A percentile compares a stretch with the other conserved stretches of the same genome.
Evolutionary conservation across 106 monocot species (phyloP).

Genomic region (Allium fistulosum): DNA sequence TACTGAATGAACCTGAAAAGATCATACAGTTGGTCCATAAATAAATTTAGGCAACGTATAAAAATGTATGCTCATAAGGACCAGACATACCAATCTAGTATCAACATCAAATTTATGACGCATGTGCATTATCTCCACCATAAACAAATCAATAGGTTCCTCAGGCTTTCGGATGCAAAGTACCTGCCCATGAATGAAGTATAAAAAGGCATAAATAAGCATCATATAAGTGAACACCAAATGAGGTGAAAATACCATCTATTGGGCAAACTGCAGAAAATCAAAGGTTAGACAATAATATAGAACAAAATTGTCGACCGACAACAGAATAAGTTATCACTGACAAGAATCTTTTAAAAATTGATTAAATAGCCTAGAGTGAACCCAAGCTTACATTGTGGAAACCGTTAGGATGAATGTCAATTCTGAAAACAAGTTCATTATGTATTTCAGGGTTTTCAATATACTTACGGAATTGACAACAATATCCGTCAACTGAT

Average conservation of each 20-base stretch:
- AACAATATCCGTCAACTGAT: slow-evolving; percentile 95
- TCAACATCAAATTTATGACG: slow-evolving; percentile 99
- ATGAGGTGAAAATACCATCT: not conserved
- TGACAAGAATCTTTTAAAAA: not conserved
- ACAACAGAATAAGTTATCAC: not conserved
- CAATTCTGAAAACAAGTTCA: not conserved
- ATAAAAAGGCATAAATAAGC: not conserved
- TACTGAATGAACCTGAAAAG: too few relatives aligned
- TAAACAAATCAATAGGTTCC: slow-evolving; percentile 96
- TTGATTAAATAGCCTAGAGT: not conserved
- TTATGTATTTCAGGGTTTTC: not conserved
- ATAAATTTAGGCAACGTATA: not conserved
- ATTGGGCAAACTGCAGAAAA: not conserved
- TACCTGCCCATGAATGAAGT: slow-evolving; percentile 31
- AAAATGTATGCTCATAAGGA: too few relatives aligned
- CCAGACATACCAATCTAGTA: slow-evolving; percentile 68
- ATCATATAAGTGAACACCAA: not conserved
- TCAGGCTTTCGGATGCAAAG: slow-evolving; percentile 80
- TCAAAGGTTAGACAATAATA: too few relatives aligned
- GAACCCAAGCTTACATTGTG: too few relatives aligned
- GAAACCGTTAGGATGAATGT: not conserved
- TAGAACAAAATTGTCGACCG: not conserved
- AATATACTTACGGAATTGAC: slow-evolving; percentile 72
- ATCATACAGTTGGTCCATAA: too few relatives aligned
- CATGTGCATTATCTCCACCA: slow-evolving; percentile 99